Percentiles rank a stretch among this genome's conserved stretches.
phyloP scores from a whole-genome alignment of 139 green algal genomes.

The Coelastrella sp. region DNA sequence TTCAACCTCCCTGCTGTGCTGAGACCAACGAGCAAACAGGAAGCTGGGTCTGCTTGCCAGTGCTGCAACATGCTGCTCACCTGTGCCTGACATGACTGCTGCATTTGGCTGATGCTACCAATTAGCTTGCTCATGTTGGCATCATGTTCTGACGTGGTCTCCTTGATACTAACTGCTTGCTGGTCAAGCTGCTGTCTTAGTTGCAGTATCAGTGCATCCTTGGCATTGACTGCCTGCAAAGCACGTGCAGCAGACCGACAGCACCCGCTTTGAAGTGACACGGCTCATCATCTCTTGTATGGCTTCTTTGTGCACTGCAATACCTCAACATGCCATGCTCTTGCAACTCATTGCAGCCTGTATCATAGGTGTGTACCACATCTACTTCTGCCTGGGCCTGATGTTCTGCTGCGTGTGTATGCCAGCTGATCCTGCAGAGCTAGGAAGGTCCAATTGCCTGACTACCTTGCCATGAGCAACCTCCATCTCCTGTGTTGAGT shows the following conservation, averaged over 20 bases:
- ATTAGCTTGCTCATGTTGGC: slow-evolving; percentile 30
- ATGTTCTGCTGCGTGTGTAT: too few species aligned
- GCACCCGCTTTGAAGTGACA: too few species aligned
- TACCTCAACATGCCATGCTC: background rate
- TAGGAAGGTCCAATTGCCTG: too few species aligned
- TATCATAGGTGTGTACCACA: too few species aligned
- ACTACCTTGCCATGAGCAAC: background rate
- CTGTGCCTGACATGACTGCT: slow-evolving; percentile 30
- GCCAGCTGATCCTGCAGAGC: too few species aligned
- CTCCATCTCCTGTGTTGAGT: slow-evolving; percentile 3
- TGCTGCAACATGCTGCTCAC: background rate
- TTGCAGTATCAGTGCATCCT: background rate
- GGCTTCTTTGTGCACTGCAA: too few species aligned
- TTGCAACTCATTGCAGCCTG: background rate
- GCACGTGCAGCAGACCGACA: too few species aligned
- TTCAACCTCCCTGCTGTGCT: too few species aligned
- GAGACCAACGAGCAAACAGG: too few species aligned
- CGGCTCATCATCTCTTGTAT: too few species aligned
- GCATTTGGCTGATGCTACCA: slow-evolving; percentile 22
- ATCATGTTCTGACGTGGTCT: slow-evolving; percentile 14
- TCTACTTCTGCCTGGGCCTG: too few species aligned
- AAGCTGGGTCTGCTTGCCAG: too few species aligned
- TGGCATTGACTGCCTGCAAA: slow-evolving; percentile 16
- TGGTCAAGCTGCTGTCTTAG: slow-evolving; percentile 36
- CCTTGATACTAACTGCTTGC: slow-evolving; percentile 13